Base-by-base conservation (phyloP, 306 rosid species). In the Lathyrus tuberosus region DNA sequence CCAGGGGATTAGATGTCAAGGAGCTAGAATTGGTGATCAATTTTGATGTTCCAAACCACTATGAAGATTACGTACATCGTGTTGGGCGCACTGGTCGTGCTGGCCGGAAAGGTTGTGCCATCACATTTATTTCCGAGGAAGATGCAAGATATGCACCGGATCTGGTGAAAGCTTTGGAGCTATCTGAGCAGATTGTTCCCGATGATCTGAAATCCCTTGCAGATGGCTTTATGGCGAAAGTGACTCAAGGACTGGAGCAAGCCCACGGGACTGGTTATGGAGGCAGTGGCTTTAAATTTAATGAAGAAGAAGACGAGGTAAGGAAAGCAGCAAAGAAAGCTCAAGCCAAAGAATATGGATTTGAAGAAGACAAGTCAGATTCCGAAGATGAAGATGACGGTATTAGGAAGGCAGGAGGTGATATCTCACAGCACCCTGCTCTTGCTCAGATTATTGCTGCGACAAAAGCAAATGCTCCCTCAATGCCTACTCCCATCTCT, bases 271-370 rank as follows among this genome's bases (percentile, higher is more conserved):
- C 96, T 77, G 98, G 98, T 52, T 92, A 86, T 81, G 98, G 98
- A 58, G 98, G 98, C 77, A 92, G 96, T 76, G 98, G 96, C 51
- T 92, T 89, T 63, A 92, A 92, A 80, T 92, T 92, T 79, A 90
- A 89, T 70, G 98, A 88, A 71, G 98, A 92, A 74, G 98, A 92
- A 84, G 98, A 92, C 70, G 98, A 92, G 82, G 93, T 86, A 63
- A 83, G 98, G 84, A 90, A 68, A 79, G 98, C 98, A 46, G 98
- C 96, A 12, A 92, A 92, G 93, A 92, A 92, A 81, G 98, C 98
- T 3, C 98, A 92, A 65, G 98, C 98, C 59, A 92, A 81, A 73
- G 96, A 90, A 76, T 92, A 92, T 81, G 98, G 96, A 67, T 92
- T 90, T 79, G 98, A 88, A 86, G 98, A 90, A 60, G 98, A 92